Evolutionary conservation across 495 filamentous ascomycete genomes (phyloP), one percentile per base, ranked within the genome.

Genomic region (Penicillium verhagenii): DNA sequence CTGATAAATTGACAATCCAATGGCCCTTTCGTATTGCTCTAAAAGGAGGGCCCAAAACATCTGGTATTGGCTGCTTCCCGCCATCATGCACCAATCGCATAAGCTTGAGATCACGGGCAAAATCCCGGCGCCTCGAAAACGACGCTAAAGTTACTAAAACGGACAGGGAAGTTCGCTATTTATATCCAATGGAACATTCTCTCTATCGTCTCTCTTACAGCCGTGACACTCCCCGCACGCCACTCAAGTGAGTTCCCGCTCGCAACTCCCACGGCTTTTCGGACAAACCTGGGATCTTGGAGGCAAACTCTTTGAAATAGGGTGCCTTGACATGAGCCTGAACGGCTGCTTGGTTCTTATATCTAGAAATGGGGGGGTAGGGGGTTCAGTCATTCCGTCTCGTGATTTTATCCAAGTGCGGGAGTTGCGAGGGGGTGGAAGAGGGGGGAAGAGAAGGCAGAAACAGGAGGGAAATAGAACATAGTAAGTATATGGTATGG

Each of bases 321-420:
- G 67, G 49, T 4, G 57, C 53, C 23, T 67, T 51, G 13, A 59
- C 38, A 48, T 73, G 69, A 5, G 59, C 31, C 31, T 67, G 47
- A 6, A 71, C 45, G 4, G 71, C 71, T 3, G 54, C 58, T 33
- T 64, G 61, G 55, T 71, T 52, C 18, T 67, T 65, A 47, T 73
- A 73, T 58, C 69, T 73, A 25, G n/a, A 49, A 25, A 31, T 31
- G 28, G 3, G 7, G 38, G 20, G 42, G 37, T 50, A 29, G 21
- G 44, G 31, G 14, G 29, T 42, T n/a, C 33, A 19, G 19, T 37
- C 51, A 26, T 50, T 28, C 9, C 19, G 45, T n/a, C 29, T 18
- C 29, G 29, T 20, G 25, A 31, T 20, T 31, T 10, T n/a, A n/a
- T n/a, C 9, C 18, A 11, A 11, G 6, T 11, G 44, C 3, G 40